Conservation (phyloP, 2,329 filamentous ascomycete genomes). For the Fusarium odoratissimum region DNA sequence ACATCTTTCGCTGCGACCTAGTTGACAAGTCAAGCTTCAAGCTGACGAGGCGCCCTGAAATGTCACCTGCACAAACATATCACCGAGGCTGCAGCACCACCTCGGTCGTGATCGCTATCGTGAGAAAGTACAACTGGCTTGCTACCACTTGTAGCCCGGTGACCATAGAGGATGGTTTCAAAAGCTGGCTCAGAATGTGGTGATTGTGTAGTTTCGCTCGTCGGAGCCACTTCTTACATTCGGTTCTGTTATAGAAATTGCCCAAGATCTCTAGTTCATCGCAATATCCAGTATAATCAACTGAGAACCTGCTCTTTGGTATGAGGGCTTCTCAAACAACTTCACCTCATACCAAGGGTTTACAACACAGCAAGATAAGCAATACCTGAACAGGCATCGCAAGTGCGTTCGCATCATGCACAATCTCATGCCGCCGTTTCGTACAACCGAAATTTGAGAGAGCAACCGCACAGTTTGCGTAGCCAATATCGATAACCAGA, state of each 20-base stretch:
- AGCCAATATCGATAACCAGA: background rate
- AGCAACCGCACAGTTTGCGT: background rate
- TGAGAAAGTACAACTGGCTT: background rate
- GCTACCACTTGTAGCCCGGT: background rate
- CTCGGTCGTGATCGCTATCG: background rate
- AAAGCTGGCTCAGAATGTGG: background rate
- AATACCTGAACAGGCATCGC: too few species aligned
- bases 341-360: background rate
- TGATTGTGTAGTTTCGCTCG: background rate
- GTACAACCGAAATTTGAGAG: too few species aligned
- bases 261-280: background rate
- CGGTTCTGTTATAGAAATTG: too few species aligned
- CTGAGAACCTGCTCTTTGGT: background rate
- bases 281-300: too few species aligned
- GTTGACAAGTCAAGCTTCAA: background rate
- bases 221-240: background rate
- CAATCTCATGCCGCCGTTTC: too few species aligned
- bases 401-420: accelerated
- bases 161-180: too few species aligned
- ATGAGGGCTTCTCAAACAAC: background rate
- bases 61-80: background rate
- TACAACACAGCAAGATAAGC: background rate
- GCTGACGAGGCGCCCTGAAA: too few species aligned
- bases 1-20: background rate
- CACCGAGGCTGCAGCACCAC: background rate